Percentiles rank a stretch among this genome's conserved stretches.
phyloP scores from a whole-genome alignment of 169 alveolate genomes.

The Fabrea salina region DNA sequence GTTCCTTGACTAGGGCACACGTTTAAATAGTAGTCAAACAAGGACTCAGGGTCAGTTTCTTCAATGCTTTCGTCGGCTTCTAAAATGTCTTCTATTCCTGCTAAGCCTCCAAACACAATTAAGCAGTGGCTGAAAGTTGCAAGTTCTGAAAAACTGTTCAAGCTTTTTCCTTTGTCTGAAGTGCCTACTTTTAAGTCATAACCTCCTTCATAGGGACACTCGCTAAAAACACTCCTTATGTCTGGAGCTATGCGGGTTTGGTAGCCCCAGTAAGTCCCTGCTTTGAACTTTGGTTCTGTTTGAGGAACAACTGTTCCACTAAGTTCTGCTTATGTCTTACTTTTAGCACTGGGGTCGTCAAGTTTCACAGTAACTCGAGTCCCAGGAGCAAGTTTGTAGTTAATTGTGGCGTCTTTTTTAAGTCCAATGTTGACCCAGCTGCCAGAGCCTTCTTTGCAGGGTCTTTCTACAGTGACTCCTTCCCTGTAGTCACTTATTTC shows the following conservation, averaged over 20 bases:
- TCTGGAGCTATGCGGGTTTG: slow-evolving; percentile 84
- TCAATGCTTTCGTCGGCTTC: slow-evolving; percentile 67
- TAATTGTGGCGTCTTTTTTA: slow-evolving; percentile 63
- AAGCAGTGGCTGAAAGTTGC: slow-evolving; percentile 75
- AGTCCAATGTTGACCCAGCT: slow-evolving; percentile 84
- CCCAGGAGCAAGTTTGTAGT: slow-evolving; percentile 55
- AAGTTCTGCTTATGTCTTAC: slow-evolving; percentile 29
- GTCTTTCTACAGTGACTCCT: slow-evolving; percentile 82
- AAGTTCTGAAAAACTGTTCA: slow-evolving; percentile 39
- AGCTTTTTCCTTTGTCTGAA: slow-evolving; percentile 84
- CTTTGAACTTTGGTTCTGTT: slow-evolving; percentile 37
- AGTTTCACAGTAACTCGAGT: slow-evolving; percentile 82
- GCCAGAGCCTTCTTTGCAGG: slow-evolving; percentile 65
- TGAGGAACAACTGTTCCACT: slow-evolving; percentile 49
- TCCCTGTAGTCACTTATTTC: slow-evolving; percentile 93
- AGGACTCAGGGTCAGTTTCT: slow-evolving; percentile 49
- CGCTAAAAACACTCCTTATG: slow-evolving; percentile 66
- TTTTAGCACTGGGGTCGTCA: slow-evolving; percentile 46
- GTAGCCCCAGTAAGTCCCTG: slow-evolving; percentile 91
- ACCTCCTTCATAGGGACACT: slow-evolving; percentile 79
- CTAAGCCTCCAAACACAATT: slow-evolving; percentile 89
- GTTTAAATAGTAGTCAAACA: slow-evolving; percentile 87
- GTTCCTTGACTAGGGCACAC: slow-evolving; percentile 92
- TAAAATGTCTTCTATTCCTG: slow-evolving; percentile 88
- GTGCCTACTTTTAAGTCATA: slow-evolving; percentile 91